phyloP scores from a whole-genome alignment of 2,329 filamentous ascomycete genomes.

The Sporothrix luriei region DNA sequence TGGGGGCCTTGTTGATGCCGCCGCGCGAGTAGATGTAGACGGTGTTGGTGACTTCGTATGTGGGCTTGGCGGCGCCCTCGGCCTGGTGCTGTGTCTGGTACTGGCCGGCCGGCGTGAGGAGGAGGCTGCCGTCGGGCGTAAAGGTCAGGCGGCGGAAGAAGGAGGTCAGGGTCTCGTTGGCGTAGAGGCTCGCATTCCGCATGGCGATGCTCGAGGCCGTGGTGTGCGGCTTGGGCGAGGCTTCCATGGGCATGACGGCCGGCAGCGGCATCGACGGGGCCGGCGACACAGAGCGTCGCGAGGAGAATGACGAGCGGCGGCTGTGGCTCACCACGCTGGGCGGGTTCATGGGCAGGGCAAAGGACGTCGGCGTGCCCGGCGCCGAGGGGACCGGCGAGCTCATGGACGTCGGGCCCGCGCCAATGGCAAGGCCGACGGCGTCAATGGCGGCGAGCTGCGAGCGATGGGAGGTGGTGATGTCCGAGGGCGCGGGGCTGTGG shows the following conservation, averaged over 20 bases:
- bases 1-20: conserved; percentile 93
- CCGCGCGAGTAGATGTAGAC: conserved; percentile 98
- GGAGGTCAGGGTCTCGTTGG: conserved; percentile 93
- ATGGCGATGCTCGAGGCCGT: conserved; percentile 51
- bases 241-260: conserved; percentile 90
- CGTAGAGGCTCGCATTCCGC: conserved; percentile 87
- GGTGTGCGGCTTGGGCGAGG: conserved; percentile 77
- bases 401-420: conserved; percentile 47
- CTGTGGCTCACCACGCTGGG: conserved; percentile 87
- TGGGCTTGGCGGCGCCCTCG: conserved; percentile 65
- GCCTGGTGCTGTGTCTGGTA: conserved; percentile 77
- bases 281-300: conserved; percentile 84
- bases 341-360: conserved; percentile 93
- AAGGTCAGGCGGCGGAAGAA: conserved; percentile 95
- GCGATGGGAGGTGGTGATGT: conserved; percentile 60
- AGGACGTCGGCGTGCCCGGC: conserved; percentile 87
- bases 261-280: conserved; percentile 92
- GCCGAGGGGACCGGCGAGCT: conserved; percentile 88
- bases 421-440: conserved; percentile 51
- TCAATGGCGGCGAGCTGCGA: conserved; percentile 63
- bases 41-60: conserved; percentile 90
- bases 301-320: conserved; percentile 89
- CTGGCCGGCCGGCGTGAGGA: conserved; percentile 93
- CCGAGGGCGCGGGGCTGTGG: conserved; percentile 86
- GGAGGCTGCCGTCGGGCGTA: conserved; percentile 88